phyloP scores from a whole-genome alignment of 202 grass and related monocot genomes.

The Schoenoplectus tabernaemontani region DNA sequence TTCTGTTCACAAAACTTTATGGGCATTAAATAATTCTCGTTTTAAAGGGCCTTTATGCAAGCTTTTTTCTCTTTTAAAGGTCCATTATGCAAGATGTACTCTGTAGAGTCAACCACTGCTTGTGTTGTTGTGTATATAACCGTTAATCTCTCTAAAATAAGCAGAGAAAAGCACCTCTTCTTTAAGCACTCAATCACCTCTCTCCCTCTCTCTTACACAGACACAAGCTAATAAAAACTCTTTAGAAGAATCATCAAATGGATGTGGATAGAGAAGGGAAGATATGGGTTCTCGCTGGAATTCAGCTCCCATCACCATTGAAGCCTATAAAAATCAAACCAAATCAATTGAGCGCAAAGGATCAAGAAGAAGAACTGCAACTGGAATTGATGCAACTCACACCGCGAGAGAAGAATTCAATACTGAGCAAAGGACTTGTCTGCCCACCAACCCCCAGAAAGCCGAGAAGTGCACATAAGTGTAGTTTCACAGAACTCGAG shows the following conservation, averaged over 20 bases:
- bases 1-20: not conserved
- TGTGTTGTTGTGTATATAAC: not conserved
- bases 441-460: constrained; percentile 16
- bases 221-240: not conserved
- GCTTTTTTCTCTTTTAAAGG: not conserved
- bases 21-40: not conserved
- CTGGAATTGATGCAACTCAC: constrained; percentile 8
- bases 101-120: not conserved
- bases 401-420: not conserved
- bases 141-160: not conserved
- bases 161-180: not conserved
- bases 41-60: not conserved
- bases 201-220: not conserved
- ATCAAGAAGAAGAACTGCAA: not conserved
- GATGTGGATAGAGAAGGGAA: constrained; percentile 19
- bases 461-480: not conserved
- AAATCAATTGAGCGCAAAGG: not conserved
- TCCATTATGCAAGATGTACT: not conserved
- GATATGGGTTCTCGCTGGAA: constrained; percentile 22
- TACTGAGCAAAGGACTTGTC: not conserved
- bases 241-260: not conserved
- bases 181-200: not conserved
- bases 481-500: not conserved
- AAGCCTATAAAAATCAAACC: constrained; percentile 26
- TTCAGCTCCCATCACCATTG: constrained; percentile 16